Conservation (phyloP, 192 early-diverging fungal species). For the Backusella liffmaniae region DNA sequence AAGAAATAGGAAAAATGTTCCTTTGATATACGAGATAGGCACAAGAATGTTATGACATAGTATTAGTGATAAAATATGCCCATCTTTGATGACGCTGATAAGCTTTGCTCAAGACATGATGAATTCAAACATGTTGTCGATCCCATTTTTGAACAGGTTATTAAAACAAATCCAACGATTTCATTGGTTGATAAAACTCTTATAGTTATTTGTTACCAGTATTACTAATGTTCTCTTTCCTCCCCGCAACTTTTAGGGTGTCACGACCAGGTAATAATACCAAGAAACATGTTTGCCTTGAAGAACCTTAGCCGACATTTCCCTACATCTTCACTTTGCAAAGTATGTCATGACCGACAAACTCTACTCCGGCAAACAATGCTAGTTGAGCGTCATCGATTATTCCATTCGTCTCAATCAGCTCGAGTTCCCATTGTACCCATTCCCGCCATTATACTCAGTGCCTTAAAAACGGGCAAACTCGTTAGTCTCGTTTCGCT, state of each 20-base stretch:
- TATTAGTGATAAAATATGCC: no score
- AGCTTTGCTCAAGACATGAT: no score
- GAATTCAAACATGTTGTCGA: no score
- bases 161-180: no score
- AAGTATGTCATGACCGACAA: not conserved
- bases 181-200: no score
- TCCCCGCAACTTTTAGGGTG: not conserved
- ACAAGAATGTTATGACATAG: no score
- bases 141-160: no score
- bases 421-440: conserved; percentile 30
- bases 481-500: conserved; percentile 33
- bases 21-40: no score
- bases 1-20: no score
- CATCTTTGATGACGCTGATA: no score
- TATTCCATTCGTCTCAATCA: conserved; percentile 29
- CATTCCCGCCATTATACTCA: conserved; percentile 28
- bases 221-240: not conserved
- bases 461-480: conserved; percentile 34
- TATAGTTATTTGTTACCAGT: no score
- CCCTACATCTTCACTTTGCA: not conserved
- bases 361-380: no score
- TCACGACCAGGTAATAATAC: conserved; percentile 10
- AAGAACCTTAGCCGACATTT: not conserved
- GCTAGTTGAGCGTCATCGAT: not conserved
- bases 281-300: conserved; percentile 1